Evolutionary conservation across 805 yeast genomes (phyloP).

Genomic region (Suhomyces kilbournensis): DNA sequence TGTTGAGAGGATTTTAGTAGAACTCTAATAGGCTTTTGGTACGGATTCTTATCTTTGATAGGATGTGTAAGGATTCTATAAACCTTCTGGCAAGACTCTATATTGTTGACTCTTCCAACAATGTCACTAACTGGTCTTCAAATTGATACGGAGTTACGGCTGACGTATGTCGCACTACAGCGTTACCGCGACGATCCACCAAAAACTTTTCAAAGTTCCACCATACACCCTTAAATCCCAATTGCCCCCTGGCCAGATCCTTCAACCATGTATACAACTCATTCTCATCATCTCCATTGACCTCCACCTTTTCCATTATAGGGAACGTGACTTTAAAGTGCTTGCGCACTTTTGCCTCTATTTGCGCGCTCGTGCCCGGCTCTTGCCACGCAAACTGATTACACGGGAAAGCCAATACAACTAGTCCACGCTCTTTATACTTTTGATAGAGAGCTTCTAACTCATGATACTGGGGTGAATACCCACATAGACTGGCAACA

Average conservation of each 20-base stretch:
- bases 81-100: too few species aligned
- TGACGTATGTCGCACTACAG: constrained; percentile 61
- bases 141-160: constrained; percentile 63
- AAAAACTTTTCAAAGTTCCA: constrained; percentile 83
- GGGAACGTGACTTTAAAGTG: constrained; percentile 36
- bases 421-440: constrained; percentile 61
- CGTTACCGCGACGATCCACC: constrained; percentile 55
- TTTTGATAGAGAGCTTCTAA: constrained; percentile 66
- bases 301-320: constrained; percentile 33
- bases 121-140: constrained; percentile 28
- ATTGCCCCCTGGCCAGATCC: constrained; percentile 18
- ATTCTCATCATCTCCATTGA: constrained; percentile 33
- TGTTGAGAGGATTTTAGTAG: too few species aligned
- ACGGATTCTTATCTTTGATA: too few species aligned
- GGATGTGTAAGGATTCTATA: too few species aligned
- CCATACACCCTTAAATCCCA: constrained; percentile 48
- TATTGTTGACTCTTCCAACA: constrained; percentile 11
- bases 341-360: constrained; percentile 18
- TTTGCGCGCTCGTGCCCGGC: constrained; percentile 52
- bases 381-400: constrained; percentile 85
- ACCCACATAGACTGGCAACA: constrained; percentile 39
- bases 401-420: constrained; percentile 83
- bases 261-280: constrained; percentile 32
- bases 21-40: too few species aligned
- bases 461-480: constrained; percentile 54